Base-by-base conservation (phyloP, 1,284 basidiomycete species). In the Apiotrichum brassicae region DNA sequence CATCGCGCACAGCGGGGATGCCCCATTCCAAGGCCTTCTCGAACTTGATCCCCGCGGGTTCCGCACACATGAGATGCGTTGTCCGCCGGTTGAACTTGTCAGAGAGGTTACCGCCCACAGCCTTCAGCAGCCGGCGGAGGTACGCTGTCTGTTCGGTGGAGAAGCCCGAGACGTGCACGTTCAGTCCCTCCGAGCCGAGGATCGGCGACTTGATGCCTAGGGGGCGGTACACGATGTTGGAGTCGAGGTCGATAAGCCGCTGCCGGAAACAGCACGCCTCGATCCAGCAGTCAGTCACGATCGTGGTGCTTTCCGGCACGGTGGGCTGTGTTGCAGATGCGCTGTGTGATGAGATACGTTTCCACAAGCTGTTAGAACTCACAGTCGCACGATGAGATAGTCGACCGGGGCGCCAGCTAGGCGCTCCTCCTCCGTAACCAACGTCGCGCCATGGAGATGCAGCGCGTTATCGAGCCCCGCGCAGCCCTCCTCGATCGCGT, bases 211-310 rank as follows among this genome's bases (percentile, higher is more conserved):
- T 25, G 3, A 59, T 56, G 8, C 57, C 32, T 5, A 74, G 54
- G 0, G 70, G 70, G 23, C 51, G 57, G 47, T 68, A 74, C 3
- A 68, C 66, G 14, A 72, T 51, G 30, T 66, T 62, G 11, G 58
- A 56, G 20, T 66, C 60, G 3, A 63, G 62, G 9, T 58, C 42
- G 6, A 71, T 49, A 7, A 74, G 47, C 6, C 42, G 43, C 32
- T 62, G 58, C 32, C 65, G 62, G 48, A 61, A 64, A 34, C 64
- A 61, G 46, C 70, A 72, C 16, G 59, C 63, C 46, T 74, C 72
- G 19, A 74, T 59, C 70, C 70, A 74, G 53, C 68, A 71, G 47
- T 72, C 70, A 1, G 72, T 74, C 14, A 72, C 70, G 20, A 34
- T 48, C 25, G 62, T 48, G 11, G 19, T 8, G 25, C 23, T 22